Evolutionary conservation across 2,329 filamentous ascomycete species (phyloP), one percentile per base, ranked within the genome.

Genomic region (Alternaria ethzedia): DNA sequence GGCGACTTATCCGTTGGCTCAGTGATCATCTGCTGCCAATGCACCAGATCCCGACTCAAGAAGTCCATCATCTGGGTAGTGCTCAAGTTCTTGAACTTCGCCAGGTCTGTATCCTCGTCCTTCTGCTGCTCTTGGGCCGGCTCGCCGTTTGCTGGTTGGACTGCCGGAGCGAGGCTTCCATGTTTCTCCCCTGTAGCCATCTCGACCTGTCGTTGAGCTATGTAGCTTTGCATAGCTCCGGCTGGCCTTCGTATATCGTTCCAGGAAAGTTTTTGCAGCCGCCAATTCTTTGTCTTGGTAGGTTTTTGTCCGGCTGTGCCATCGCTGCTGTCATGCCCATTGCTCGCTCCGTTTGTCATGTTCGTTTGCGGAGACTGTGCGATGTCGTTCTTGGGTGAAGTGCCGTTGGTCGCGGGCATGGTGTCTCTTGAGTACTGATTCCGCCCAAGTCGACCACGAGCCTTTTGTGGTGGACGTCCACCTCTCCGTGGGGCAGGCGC

Each of bases 21-120:
- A 1, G 66, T 63, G 20, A 80, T 70, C 75, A 78, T 77, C 49
- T 91, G 90, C 81, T 97, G 93, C 93, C 93, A 97, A 74, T 91
- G 91, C 69, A 95, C 87, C 73, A 97, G 86, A 77, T 94, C 89
- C 65, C 91, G 86, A 65, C 91, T 94, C 77, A 97, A 81, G 70
- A 89, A 86, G 78, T 96, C 93, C 92, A 96, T 96, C 92, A 97
- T 96, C 80, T 96, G 92, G 67, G 92, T 84, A 70, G 91, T 94
- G 61, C 84, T 91, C 67, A 97, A 83, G 9, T 91, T 87, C 70
- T 90, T 92, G 79, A 97, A 97, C 21, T 64, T 68, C 25, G 71
- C 71, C 23, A 78, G 41, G 5, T 76, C 76, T 13, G 67, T 68
- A n/a, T 73, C 70, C 7, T 81, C 84, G 1, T 90, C 86, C 71